Conservation (phyloP, 225 moss, liverwort and hornwort genomes). For the Antitrichia curtipendula region DNA sequence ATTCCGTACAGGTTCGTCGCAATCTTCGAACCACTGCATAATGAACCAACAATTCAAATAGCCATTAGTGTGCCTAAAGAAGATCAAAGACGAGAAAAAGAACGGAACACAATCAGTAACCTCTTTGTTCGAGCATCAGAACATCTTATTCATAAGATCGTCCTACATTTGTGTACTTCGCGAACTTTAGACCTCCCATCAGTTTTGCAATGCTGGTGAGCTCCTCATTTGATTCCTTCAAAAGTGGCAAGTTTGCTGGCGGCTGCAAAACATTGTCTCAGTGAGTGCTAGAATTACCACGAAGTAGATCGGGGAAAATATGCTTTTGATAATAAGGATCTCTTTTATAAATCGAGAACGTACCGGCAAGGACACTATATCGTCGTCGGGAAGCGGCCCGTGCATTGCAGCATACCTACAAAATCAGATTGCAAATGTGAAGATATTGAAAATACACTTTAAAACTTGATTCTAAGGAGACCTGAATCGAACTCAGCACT, state of each 20-base stretch:
- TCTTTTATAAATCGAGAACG: not conserved
- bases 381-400: slow-evolving; percentile 62
- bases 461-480: not conserved
- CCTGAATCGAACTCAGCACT: not conserved
- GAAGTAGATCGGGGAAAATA: not conserved
- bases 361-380: slow-evolving; percentile 70
- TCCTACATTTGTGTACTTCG: slow-evolving; percentile 68
- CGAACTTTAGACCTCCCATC: slow-evolving; percentile 60
- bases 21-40: slow-evolving; percentile 85
- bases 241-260: slow-evolving; percentile 58
- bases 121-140: not conserved
- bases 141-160: not conserved
- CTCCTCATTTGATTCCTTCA: slow-evolving; percentile 25
- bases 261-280: slow-evolving; percentile 30
- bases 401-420: slow-evolving; percentile 84
- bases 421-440: not conserved
- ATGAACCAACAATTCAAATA: not conserved
- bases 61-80: not conserved
- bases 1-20: slow-evolving; percentile 48
- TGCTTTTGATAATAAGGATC: not conserved
- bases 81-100: not conserved
- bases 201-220: slow-evolving; percentile 19
- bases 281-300: not conserved
- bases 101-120: not conserved
- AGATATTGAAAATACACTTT: not conserved